Conservation (phyloP, 352 stramenopile species). For the Globisporangium apiculatum region DNA sequence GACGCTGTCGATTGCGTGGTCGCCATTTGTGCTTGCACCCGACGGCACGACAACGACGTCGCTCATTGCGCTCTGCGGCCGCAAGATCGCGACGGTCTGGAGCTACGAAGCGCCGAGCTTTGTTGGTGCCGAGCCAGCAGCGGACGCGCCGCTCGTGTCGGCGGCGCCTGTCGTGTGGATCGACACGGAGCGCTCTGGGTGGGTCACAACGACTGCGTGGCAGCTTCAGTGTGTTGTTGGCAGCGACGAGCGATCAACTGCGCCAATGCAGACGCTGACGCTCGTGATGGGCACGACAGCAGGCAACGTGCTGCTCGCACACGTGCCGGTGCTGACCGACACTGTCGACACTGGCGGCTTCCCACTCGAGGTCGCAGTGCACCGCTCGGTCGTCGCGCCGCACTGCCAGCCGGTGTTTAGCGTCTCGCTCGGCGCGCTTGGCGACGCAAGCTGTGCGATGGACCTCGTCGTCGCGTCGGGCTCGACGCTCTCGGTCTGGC, state of each 20-base stretch:
- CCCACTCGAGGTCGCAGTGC: constrained; percentile 21
- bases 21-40: constrained; percentile 37
- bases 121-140: constrained; percentile 7
- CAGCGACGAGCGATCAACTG: constrained; percentile 26
- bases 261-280: constrained; percentile 14
- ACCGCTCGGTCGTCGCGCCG: constrained; percentile 47
- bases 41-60: constrained; percentile 43
- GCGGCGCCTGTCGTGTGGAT: constrained; percentile 29
- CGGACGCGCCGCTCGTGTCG: constrained; percentile 19
- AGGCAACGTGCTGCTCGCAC: constrained; percentile 47
- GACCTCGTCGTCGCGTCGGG: constrained; percentile 56
- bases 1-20: constrained; percentile 68
- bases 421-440: constrained; percentile 21
- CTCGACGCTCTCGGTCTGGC: constrained; percentile 63
- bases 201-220: constrained; percentile 62
- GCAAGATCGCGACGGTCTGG: constrained; percentile 65
- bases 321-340: constrained; percentile 20
- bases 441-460: constrained; percentile 26
- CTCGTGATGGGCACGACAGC: constrained; percentile 57
- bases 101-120: constrained; percentile 46
- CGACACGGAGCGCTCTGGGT: constrained; percentile 67
- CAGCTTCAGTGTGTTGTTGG: constrained; percentile 13
- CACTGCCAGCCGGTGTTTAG: constrained; percentile 55
- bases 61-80: constrained; percentile 56
- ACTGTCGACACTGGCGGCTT: not conserved